phyloP scores from a whole-genome alignment of 306 rosid genomes.

The Fragaria ananassa region DNA sequence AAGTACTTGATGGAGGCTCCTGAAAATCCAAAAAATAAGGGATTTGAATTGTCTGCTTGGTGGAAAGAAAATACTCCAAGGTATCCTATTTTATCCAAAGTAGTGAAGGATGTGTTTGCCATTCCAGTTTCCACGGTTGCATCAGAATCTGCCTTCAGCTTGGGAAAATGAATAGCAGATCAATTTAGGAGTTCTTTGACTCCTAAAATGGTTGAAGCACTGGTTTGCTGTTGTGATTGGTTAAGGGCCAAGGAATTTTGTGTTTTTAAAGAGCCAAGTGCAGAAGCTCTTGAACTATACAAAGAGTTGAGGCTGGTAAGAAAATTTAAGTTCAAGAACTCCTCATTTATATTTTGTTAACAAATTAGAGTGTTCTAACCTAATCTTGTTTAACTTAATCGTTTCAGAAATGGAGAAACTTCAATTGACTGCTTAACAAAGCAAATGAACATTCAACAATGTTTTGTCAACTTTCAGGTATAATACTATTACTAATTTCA shows the following conservation, averaged over 20 bases:
- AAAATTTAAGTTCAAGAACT: no score
- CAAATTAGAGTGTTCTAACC: no score
- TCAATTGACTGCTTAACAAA: no score
- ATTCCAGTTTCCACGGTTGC: not conserved
- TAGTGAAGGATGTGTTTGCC: not conserved
- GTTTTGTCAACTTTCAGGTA: no score
- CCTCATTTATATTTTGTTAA: no score
- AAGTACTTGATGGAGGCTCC: not conserved
- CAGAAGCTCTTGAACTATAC: not conserved
- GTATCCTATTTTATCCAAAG: not conserved
- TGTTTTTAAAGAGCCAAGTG: no score
- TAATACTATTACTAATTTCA: no score
- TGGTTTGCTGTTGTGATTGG: no score
- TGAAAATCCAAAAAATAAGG: not conserved
- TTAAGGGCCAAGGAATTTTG: no score
- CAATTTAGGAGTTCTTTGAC: not conserved
- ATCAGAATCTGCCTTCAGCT: not conserved
- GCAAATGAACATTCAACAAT: no score
- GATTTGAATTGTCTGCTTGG: not conserved
- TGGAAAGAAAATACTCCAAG: not conserved
- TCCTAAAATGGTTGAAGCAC: not conserved
- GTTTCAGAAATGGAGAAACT: no score
- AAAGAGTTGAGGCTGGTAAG: not conserved
- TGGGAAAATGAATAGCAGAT: not conserved
- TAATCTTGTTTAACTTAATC: no score